Conservation (phyloP, 306 rosid species). For the Styphnolobium japonicum region DNA sequence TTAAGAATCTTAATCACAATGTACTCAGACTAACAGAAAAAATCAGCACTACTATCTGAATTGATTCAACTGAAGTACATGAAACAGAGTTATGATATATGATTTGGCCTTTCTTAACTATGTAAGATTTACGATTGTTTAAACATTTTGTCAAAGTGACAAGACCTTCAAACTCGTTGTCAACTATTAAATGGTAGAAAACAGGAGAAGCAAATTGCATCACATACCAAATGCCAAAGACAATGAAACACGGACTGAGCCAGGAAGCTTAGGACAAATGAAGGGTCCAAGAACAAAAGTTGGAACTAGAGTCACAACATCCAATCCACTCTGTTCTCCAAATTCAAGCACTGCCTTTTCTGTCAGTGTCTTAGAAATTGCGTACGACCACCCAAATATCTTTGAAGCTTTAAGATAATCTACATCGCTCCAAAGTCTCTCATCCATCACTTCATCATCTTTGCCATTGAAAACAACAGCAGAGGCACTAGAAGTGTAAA, state of each 20-base stretch:
- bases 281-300: conserved; percentile 57
- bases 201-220: not conserved
- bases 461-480: conserved; percentile 15
- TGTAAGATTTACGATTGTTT: not conserved
- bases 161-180: not conserved
- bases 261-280: conserved; percentile 51
- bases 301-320: conserved; percentile 57
- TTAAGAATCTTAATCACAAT: not conserved
- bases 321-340: conserved; percentile 49
- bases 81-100: not conserved
- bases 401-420: conserved; percentile 23
- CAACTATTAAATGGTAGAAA: not conserved
- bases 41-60: not conserved
- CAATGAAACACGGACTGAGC: conserved; percentile 26
- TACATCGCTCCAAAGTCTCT: conserved; percentile 51
- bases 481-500: conserved; percentile 58
- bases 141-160: not conserved
- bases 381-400: conserved; percentile 26
- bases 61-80: not conserved
- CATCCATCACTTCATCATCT: conserved; percentile 36
- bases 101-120: not conserved
- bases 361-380: conserved; percentile 54
- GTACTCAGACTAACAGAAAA: not conserved
- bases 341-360: conserved; percentile 60
- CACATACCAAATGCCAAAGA: conserved; percentile 40